Evolutionary conservation across 2,329 filamentous ascomycete species (phyloP).

Genomic region (Diatrype stigma): DNA sequence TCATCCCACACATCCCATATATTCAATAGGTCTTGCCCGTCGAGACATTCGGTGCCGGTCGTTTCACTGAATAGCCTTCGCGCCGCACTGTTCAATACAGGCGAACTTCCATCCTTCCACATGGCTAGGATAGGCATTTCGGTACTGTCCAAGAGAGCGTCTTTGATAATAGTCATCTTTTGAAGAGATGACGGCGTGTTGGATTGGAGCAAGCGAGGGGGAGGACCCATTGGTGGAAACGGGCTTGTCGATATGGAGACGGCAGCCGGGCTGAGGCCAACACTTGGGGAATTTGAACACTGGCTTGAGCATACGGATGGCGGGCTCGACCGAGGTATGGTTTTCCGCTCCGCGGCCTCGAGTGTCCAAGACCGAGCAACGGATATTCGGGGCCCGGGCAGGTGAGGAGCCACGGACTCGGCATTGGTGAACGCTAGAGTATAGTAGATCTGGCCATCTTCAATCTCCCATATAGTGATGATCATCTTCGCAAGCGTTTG

Average conservation of each 20-base stretch:
- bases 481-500: constrained; percentile 68
- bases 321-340: constrained; percentile 40
- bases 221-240: constrained; percentile 66
- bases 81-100: constrained; percentile 67
- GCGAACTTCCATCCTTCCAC: constrained; percentile 75
- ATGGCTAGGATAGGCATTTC: constrained; percentile 71
- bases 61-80: constrained; percentile 45
- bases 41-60: constrained; percentile 35
- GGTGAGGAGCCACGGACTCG: constrained; percentile 32
- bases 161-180: constrained; percentile 72
- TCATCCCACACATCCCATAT: constrained; percentile 61
- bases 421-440: constrained; percentile 71
- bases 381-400: constrained; percentile 32
- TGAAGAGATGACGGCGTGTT: constrained; percentile 63
- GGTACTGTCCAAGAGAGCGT: constrained; percentile 71
- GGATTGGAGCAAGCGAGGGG: constrained; percentile 49
- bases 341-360: constrained; percentile 43
- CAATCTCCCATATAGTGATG: constrained; percentile 67
- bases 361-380: constrained; percentile 36
- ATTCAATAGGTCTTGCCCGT: constrained; percentile 53
- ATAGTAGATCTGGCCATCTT: constrained; percentile 64
- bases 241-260: constrained; percentile 51
- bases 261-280: constrained; percentile 45
- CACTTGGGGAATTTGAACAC: constrained; percentile 43
- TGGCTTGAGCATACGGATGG: constrained; percentile 45